Percentiles rank a stretch among this genome's conserved stretches.
These are phyloP conservation scores for Erysiphe pulchra DNA, from an alignment of 2,329 filamentous ascomycete species.

Conservation along the genomic window DNA sequence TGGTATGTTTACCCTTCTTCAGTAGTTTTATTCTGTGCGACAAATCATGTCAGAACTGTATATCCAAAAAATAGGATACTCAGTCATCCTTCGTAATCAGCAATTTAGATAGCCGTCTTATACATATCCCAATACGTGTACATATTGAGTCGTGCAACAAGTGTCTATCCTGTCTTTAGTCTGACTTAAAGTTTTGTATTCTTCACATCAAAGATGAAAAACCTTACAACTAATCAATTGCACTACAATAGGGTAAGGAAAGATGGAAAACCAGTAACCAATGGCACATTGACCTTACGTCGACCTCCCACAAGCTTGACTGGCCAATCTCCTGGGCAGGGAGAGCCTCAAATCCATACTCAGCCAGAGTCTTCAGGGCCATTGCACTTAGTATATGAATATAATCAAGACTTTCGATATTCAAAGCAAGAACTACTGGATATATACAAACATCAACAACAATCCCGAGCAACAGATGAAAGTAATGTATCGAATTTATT, in stretches of 20 bases:
- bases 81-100: too few relatives aligned
- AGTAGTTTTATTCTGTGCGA: not conserved
- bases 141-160: not conserved
- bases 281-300: slow-evolving; percentile 38
- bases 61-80: too few relatives aligned
- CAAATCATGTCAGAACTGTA: too few relatives aligned
- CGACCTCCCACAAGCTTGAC: slow-evolving; percentile 33
- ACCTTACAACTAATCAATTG: not conserved
- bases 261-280: slow-evolving; percentile 26
- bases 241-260: slow-evolving; percentile 24
- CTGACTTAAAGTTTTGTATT: not conserved
- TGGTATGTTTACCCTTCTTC: slow-evolving; percentile 30
- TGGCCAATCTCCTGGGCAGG: slow-evolving; percentile 13
- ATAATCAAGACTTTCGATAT: slow-evolving; percentile 14
- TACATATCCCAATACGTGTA: not conserved
- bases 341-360: slow-evolving; percentile 7
- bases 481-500: slow-evolving; percentile 38
- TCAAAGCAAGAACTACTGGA: slow-evolving; percentile 36
- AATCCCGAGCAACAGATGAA: slow-evolving; percentile 22
- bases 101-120: not conserved
- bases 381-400: slow-evolving; percentile 18
- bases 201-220: not conserved
- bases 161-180: not conserved
- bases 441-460: slow-evolving; percentile 36
- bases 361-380: slow-evolving; percentile 4